Evolutionary conservation across 1,139 yeast genomes (phyloP).

Genomic region (Hansenula sp.): DNA sequence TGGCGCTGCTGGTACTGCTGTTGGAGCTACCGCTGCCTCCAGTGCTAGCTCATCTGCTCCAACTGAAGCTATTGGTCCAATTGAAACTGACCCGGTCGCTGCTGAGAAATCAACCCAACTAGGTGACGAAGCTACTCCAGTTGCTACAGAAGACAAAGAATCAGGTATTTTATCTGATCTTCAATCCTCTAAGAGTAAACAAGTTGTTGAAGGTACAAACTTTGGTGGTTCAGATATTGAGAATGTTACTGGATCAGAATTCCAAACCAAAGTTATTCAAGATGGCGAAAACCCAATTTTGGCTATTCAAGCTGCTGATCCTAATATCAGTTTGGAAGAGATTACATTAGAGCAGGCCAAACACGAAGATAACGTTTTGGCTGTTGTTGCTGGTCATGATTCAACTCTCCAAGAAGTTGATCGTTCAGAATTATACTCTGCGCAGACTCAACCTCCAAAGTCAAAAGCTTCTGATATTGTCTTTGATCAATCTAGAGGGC

Average conservation of each 20-base stretch:
- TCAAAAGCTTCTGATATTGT: constrained; percentile 3
- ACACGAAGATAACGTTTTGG: constrained; percentile 13
- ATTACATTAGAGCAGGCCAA: constrained; percentile 15
- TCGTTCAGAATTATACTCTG: not conserved
- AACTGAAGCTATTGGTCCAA: not conserved
- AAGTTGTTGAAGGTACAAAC: not conserved
- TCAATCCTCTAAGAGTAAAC: too few relatives aligned
- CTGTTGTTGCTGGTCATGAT: constrained; percentile 17
- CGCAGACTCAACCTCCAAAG: not conserved
- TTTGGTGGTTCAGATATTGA: constrained; percentile 5
- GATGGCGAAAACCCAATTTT: constrained; percentile 11
- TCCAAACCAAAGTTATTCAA: constrained; percentile 8
- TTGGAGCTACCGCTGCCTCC: not conserved
- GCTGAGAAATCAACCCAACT: not conserved
- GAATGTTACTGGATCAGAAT: constrained; percentile 14
- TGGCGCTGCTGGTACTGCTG: not conserved
- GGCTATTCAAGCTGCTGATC: constrained; percentile 10
- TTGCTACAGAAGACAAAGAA: not conserved
- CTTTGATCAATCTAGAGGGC: constrained; percentile 3
- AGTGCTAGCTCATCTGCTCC: not conserved
- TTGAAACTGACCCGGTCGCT: constrained; percentile 1
- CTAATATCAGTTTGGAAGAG: constrained; percentile 12
- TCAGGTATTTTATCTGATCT: not conserved
- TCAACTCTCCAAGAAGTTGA: constrained; percentile 9
- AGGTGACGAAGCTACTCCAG: not conserved